Conservation (phyloP, 2,329 filamentous ascomycete species). For the Alternaria ventricosa region DNA sequence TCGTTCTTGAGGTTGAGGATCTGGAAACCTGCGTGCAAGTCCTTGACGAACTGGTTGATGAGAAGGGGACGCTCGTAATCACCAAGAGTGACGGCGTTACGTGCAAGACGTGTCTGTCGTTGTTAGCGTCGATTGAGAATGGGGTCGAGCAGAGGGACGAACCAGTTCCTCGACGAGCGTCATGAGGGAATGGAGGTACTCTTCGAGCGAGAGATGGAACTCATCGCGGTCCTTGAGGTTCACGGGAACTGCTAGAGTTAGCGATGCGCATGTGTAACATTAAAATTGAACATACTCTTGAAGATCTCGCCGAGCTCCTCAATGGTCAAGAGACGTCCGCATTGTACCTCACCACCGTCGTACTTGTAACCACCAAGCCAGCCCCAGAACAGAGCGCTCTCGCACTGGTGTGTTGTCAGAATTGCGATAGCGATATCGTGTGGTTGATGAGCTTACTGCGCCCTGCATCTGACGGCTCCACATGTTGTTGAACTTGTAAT, state of each 20-base stretch:
- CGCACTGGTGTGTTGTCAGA: conserved; percentile 52
- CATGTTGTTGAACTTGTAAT: conserved; percentile 95
- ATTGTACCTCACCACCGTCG: conserved; percentile 59
- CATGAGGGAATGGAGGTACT: conserved; percentile 90
- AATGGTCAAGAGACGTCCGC: conserved; percentile 77
- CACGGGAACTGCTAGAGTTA: conserved; percentile 70
- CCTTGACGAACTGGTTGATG: conserved; percentile 92
- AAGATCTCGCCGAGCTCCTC: conserved; percentile 84
- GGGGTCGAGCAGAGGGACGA: conserved; percentile 7
- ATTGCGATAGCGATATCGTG: not conserved
- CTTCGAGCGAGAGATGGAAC: conserved; percentile 96
- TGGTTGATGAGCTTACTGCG: conserved; percentile 58
- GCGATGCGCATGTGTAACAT: conserved; percentile 2
- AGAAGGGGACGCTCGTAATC: conserved; percentile 85
- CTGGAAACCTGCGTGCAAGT: conserved; percentile 94
- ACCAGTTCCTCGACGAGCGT: conserved; percentile 87
- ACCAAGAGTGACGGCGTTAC: conserved; percentile 91
- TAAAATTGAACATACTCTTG: conserved; percentile 66
- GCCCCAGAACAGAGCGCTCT: conserved; percentile 66
- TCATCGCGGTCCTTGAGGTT: conserved; percentile 88
- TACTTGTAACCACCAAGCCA: conserved; percentile 79
- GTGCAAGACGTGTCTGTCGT: conserved; percentile 75
- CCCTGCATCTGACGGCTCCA: conserved; percentile 88
- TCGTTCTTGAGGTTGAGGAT: conserved; percentile 98
- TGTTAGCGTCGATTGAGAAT: conserved; percentile 4